A percentile compares a stretch with the other conserved stretches of the same genome.
Conservation (phyloP, 2,329 filamentous ascomycete species). For the Neurospora crassa region DNA sequence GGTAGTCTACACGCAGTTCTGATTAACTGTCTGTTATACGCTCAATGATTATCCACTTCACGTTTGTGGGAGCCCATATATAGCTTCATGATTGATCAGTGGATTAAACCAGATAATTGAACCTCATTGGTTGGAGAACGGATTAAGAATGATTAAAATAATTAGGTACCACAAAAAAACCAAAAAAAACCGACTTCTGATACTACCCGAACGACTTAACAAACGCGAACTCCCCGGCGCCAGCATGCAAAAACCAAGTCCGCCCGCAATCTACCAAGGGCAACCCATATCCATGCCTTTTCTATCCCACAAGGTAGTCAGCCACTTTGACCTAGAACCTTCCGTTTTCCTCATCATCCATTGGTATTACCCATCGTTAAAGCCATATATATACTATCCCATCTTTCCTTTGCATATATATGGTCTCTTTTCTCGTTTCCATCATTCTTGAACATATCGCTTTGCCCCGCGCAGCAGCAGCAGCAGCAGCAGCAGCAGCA, state of each 20-base stretch:
- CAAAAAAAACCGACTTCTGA: neutral
- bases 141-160: neutral
- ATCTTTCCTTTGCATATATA: neutral
- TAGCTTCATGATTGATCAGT: neutral
- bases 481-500: neutral
- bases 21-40: neutral
- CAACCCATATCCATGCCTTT: neutral
- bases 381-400: neutral
- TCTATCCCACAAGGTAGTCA: neutral
- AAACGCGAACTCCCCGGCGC: neutral
- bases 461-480: neutral
- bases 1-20: neutral
- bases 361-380: neutral
- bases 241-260: neutral
- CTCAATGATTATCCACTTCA: neutral
- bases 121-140: too few relatives aligned
- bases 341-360: neutral
- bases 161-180: neutral
- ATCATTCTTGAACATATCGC: neutral
- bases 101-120: neutral
- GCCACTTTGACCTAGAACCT: neutral
- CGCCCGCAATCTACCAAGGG: neutral
- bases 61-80: neutral
- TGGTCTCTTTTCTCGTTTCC: neutral
- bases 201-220: neutral